Base-by-base conservation (phyloP, 2,329 filamentous ascomycete genomes). In the Colletotrichum sp. region DNA sequence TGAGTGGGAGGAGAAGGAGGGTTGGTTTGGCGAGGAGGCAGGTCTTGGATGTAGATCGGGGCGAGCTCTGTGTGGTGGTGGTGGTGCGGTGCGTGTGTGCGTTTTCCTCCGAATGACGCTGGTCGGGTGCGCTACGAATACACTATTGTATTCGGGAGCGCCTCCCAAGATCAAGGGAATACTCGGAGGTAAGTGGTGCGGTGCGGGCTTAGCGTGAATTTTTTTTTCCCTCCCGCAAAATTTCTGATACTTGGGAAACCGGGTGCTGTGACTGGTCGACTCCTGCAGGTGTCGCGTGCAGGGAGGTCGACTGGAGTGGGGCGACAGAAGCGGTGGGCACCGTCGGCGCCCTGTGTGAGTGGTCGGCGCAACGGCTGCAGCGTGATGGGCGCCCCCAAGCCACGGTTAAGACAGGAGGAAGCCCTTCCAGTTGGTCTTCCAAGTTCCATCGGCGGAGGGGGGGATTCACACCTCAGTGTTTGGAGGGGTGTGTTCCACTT, bases 71-170 rank as follows among this genome's bases (percentile, higher is more conserved):
- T 26, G 34, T 62, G 62, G 62, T 71, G 68, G 43, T 52, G 38
- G 38, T 48, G 38, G 38, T 48, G 38, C 38, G 38, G 38, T 75
- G 72, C 71, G 67, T 56, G 70, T 61, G 67, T 61, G 56, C 56
- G 24, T 61, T 30, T 67, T 71, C 61, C 76, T 64, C 68, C 61
- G 73, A 76, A 77, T 77, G 74, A 77, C 76, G 76, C 76, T 76
- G 75, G 61, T 64, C 63, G 75, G 74, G 55, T 71, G 63, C 38
- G 59, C 52, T 69, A 38, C 26, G 59, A 30, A 62, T 43, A 26
- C 24, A 56, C 30, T 62, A n/a, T 32, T 43, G 62, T 67, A 67
- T 69, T 68, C 52, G 18, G 69, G 66, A 52, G 62, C 43, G 24
- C n/a, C 43, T 38, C 18, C 26, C 18, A 26, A 70, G 43, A 61